phyloP scores from a whole-genome alignment of 2,329 filamentous ascomycete species.

The Coniochaeta sp. region DNA sequence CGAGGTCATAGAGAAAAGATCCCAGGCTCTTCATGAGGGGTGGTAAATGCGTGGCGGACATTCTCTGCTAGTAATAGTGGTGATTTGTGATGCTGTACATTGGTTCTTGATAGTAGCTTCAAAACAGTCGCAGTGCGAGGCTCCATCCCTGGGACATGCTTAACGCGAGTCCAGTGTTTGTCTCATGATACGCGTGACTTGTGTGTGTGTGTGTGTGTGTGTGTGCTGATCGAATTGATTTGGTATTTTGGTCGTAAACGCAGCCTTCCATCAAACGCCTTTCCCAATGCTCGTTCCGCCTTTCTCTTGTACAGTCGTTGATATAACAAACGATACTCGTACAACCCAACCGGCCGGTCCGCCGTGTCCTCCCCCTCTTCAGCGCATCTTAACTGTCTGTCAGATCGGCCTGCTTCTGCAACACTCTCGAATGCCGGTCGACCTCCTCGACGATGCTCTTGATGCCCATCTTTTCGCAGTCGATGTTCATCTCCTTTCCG shows the following conservation, averaged over 20 bases:
- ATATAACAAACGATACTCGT: neutral
- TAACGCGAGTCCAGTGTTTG: neutral
- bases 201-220: too few species aligned
- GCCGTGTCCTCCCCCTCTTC: neutral
- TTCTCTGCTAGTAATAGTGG: neutral
- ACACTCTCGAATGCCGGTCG: constrained; percentile 75
- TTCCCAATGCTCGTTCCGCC: neutral
- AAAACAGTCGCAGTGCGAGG: neutral
- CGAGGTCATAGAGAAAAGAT: constrained; percentile 4
- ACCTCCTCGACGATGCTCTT: constrained; percentile 83
- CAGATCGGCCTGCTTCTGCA: constrained; percentile 80
- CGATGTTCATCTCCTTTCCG: constrained; percentile 80
- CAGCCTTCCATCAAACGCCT: neutral
- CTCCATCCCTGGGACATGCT: neutral
- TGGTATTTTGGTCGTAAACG: neutral
- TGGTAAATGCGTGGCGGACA: neutral
- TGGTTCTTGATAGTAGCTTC: neutral
- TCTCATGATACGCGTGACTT: neutral
- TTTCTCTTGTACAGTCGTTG: neutral
- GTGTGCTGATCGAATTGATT: neutral
- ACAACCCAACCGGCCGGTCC: neutral
- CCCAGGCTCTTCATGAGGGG: neutral
- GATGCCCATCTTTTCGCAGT: constrained; percentile 75
- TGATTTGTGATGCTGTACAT: neutral
- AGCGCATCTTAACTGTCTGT: constrained; percentile 27